These are phyloP conservation scores for Odonthalia washingtoniensis DNA, from an alignment of 31 red algal species.

Conservation along the genomic window DNA sequence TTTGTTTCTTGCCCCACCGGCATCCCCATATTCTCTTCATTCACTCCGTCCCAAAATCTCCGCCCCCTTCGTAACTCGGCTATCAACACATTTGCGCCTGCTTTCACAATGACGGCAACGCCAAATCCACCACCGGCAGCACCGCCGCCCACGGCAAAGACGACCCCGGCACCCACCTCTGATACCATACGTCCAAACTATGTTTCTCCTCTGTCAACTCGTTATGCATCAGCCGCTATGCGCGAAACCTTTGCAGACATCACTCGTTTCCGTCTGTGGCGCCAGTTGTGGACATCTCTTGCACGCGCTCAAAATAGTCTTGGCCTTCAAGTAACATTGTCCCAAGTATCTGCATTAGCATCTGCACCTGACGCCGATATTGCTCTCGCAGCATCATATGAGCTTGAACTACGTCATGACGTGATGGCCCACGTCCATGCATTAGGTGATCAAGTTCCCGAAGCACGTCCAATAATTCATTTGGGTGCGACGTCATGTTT, in stretches of 20 bases:
- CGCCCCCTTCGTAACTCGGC: no score
- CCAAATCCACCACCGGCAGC: no score
- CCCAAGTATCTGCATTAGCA: slow-evolving; percentile 71
- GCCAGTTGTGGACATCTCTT: slow-evolving; percentile 85
- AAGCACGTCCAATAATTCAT: slow-evolving; percentile 87
- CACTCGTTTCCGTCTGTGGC: slow-evolving; percentile 87
- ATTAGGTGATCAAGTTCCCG: slow-evolving; percentile 89
- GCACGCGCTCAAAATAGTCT: slow-evolving; percentile 75
- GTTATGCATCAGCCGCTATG: slow-evolving; percentile 90
- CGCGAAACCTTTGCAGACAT: slow-evolving; percentile 84
- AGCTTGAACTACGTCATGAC: slow-evolving; percentile 92
- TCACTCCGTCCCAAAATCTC: no score
- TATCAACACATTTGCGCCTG: no score
- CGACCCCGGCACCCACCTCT: no score
- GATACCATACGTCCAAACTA: no score
- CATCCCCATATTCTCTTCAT: no score
- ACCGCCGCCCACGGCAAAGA: no score
- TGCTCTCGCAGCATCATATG: slow-evolving; percentile 67
- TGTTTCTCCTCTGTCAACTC: slow-evolving; percentile 74
- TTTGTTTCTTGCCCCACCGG: no score
- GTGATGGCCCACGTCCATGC: slow-evolving; percentile 98
- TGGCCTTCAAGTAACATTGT: slow-evolving; percentile 75
- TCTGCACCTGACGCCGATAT: slow-evolving; percentile 83
- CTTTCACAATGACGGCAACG: no score
- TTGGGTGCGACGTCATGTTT: slow-evolving; percentile 94